Percentiles rank a stretch among this genome's conserved stretches.
These are phyloP conservation scores for Ustilago shanxiensis DNA, from an alignment of 1,284 basidiomycete species.

Conservation along the genomic window DNA sequence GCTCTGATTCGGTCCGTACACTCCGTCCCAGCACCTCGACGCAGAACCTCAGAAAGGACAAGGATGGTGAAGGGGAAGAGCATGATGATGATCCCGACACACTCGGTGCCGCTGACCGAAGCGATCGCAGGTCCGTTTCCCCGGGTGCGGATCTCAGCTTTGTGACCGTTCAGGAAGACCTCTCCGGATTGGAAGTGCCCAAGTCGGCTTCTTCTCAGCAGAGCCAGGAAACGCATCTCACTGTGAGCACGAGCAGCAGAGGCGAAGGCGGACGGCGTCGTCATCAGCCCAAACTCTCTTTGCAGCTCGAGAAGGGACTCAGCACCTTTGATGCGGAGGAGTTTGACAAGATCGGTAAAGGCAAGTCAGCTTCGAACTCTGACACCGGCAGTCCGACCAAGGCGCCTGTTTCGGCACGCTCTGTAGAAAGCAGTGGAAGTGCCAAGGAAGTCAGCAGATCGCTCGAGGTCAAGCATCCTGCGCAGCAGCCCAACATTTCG, in stretches of 20 bases:
- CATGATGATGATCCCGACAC: background rate
- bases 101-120: conserved; percentile 19
- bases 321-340: conserved; percentile 60
- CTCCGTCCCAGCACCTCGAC: conserved; percentile 56
- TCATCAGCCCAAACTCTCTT: conserved; percentile 57
- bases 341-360: conserved; percentile 53
- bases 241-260: conserved; percentile 37
- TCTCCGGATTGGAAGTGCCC: conserved; percentile 22
- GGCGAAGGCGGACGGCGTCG: conserved; percentile 37
- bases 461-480: conserved; percentile 23
- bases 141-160: conserved; percentile 35
- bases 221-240: conserved; percentile 40
- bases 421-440: conserved; percentile 26
- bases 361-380: conserved; percentile 33
- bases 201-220: conserved; percentile 49
- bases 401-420: conserved; percentile 30
- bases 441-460: conserved; percentile 27
- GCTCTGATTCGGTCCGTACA: conserved; percentile 52
- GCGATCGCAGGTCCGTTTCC: conserved; percentile 34
- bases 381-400: conserved; percentile 32
- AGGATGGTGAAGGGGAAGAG: conserved; percentile 1
- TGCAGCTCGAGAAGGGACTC: conserved; percentile 62
- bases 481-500: conserved; percentile 14
- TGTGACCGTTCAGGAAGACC: conserved; percentile 39
- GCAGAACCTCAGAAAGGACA: conserved; percentile 45